Evolutionary conservation across 1,139 yeast species (phyloP).

Genomic region (Geotrichum aggregatum): DNA sequence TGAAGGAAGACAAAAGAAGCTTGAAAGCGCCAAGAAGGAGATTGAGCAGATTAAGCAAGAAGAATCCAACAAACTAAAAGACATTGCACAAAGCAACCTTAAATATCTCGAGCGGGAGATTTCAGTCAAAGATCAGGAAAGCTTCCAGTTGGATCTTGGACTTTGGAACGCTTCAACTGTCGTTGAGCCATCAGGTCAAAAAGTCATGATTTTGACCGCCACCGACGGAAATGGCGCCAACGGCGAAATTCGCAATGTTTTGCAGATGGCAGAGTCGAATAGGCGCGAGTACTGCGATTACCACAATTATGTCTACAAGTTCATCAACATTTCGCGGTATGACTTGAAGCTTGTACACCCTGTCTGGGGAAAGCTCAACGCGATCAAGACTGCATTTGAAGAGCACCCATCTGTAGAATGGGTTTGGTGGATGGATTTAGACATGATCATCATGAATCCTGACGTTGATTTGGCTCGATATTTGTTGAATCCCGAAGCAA

Average conservation of each 20-base stretch:
- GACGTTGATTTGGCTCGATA: constrained; percentile 27
- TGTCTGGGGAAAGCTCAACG: constrained; percentile 31
- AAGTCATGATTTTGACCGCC: constrained; percentile 34
- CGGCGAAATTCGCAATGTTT: constrained; percentile 26
- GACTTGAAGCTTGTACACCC: constrained; percentile 19
- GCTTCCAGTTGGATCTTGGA: constrained; percentile 10
- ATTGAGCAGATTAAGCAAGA: constrained; percentile 14
- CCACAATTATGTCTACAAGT: constrained; percentile 35
- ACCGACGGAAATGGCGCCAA: constrained; percentile 33
- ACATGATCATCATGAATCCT: constrained; percentile 30
- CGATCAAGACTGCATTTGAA: constrained; percentile 26
- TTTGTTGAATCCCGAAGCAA: constrained; percentile 26
- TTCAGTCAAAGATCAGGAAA: constrained; percentile 14
- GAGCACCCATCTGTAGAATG: constrained; percentile 30
- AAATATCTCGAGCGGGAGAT: constrained; percentile 10
- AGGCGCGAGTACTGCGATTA: constrained; percentile 35
- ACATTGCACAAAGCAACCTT: constrained; percentile 10
- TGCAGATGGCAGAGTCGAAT: constrained; percentile 31
- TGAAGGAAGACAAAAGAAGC: constrained; percentile 1
- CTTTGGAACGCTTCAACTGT: constrained; percentile 1
- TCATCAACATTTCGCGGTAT: constrained; percentile 30
- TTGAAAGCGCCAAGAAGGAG: constrained; percentile 18
- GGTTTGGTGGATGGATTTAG: constrained; percentile 34
- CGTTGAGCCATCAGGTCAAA: constrained; percentile 25
- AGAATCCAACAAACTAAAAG: constrained; percentile 16